Evolutionary conservation across 2,329 filamentous ascomycete species (phyloP), one percentile per base, ranked within the genome.

Genomic region (Nothomitra cinnamomea): DNA sequence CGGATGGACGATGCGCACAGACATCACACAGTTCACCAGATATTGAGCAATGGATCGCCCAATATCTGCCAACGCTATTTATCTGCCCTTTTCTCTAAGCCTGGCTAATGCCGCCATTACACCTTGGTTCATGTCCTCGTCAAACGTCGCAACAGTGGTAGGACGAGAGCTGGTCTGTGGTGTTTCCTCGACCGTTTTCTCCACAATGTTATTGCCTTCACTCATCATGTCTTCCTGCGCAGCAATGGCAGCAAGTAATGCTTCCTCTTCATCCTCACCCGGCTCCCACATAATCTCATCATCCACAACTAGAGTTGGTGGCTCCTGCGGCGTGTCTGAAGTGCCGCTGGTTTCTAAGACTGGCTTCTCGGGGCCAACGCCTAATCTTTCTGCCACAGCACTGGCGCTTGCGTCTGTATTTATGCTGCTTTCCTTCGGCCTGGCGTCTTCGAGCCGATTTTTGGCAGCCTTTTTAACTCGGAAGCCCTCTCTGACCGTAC

Each of bases 401-500:
- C 19, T 21, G 22, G 12, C 38, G 19, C 10, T 24, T 7, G 36
- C 17, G 22, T 15, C 19, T 8, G 13, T 40, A 35, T 43, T 21
- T 7, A 17, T 17, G 47, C 17, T 50, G 7, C n/a, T 28, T n/a
- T 42, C 17, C n/a, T 2, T n/a, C 28, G 13, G 12, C 15, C 13
- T 13, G 6, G 12, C 41, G 52, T 58, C 62, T 1, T 52, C 61
- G 13, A 72, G 58, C n/a, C 67, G 70, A 40, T 72, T 65, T 58
- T 70, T 85, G n/a, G 76, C 78, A 1, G 85, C 78, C 61, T 83
- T 84, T 60, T 81, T 79, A 3, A 83, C 79, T 55, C 87, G 72
- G 61, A 96, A 95, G 0, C 87, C 87, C 67, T 94, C 88, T 56
- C 87, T 78, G 1, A 95, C 84, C 8, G 85, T 83, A 54, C 73